Evolutionary conservation across 148 eudicot species (phyloP).

Genomic region (Dianthus caryophyllus): DNA sequence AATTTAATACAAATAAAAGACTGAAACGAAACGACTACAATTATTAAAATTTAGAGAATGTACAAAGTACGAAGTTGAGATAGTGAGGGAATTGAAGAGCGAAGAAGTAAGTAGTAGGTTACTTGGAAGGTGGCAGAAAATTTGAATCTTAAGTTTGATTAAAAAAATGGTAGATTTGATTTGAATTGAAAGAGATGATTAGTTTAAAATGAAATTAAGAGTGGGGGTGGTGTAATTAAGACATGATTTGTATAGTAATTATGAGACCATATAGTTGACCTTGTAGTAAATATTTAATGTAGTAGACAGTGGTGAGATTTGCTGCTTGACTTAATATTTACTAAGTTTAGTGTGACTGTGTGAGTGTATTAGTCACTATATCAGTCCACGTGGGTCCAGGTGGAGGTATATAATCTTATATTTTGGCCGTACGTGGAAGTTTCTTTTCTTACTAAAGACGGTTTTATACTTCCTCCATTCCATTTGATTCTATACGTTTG

Average conservation of each 20-base stretch:
- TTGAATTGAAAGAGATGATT: slow-evolving; percentile 10
- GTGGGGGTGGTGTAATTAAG: not conserved
- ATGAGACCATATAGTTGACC: slow-evolving; percentile 21
- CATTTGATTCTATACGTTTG: too few relatives aligned
- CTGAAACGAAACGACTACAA: too few relatives aligned
- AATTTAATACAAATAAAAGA: too few relatives aligned
- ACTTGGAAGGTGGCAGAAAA: slow-evolving; percentile 8
- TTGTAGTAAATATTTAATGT: slow-evolving; percentile 5
- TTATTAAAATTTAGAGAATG: too few relatives aligned
- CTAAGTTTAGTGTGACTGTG: too few relatives aligned
- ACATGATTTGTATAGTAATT: slow-evolving; percentile 10
- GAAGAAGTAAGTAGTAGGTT: not conserved
- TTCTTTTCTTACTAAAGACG: too few relatives aligned
- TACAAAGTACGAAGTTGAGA: too few relatives aligned
- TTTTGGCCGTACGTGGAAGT: too few relatives aligned
- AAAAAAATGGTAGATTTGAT: slow-evolving; percentile 16
- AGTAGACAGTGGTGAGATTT: not conserved
- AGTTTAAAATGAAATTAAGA: not conserved
- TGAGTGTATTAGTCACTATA: not conserved
- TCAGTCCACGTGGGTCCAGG: slow-evolving; percentile 27
- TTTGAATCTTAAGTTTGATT: slow-evolving; percentile 21
- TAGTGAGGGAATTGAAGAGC: too few relatives aligned
- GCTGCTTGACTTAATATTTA: slow-evolving; percentile 6
- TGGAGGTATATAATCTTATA: not conserved
- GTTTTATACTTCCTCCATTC: too few relatives aligned